These are phyloP conservation scores for Metroxylon sagu DNA, from an alignment of 176 grass and related monocot species.

Conservation along the genomic window DNA sequence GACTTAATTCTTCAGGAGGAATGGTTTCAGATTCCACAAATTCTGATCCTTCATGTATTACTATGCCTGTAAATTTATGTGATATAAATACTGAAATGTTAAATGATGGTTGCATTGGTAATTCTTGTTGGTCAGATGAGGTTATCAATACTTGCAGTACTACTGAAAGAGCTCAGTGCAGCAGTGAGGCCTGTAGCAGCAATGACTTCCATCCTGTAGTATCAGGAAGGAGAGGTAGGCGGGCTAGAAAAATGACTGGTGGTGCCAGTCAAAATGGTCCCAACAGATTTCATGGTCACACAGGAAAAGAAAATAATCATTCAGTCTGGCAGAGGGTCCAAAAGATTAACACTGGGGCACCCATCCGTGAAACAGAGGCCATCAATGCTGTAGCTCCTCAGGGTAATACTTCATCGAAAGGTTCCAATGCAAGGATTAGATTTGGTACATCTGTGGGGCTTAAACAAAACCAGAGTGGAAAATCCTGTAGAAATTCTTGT, in stretches of 20 bases:
- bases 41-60: not conserved
- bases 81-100: constrained; percentile 26
- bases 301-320: constrained; percentile 22
- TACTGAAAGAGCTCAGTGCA: constrained; percentile 10
- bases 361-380: constrained; percentile 17
- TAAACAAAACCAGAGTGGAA: constrained; percentile 31
- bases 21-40: not conserved
- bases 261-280: constrained; percentile 26
- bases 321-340: constrained; percentile 30
- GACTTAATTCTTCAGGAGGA: constrained; percentile 11
- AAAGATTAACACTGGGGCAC: constrained; percentile 19
- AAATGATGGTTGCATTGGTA: constrained; percentile 1
- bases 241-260: constrained; percentile 36
- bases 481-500: not conserved
- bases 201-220: constrained; percentile 57
- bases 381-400: constrained; percentile 20
- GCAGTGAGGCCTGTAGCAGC: constrained; percentile 16
- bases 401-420: constrained; percentile 21
- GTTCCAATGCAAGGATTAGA: constrained; percentile 21
- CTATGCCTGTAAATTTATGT: not conserved
- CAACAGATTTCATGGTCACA: constrained; percentile 4
- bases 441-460: constrained; percentile 11
- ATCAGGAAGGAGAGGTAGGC: constrained; percentile 58
- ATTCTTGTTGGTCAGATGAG: constrained; percentile 9
- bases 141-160: constrained; percentile 17